Conservation (phyloP, 805 yeast species). For the Spathaspora sp. region DNA sequence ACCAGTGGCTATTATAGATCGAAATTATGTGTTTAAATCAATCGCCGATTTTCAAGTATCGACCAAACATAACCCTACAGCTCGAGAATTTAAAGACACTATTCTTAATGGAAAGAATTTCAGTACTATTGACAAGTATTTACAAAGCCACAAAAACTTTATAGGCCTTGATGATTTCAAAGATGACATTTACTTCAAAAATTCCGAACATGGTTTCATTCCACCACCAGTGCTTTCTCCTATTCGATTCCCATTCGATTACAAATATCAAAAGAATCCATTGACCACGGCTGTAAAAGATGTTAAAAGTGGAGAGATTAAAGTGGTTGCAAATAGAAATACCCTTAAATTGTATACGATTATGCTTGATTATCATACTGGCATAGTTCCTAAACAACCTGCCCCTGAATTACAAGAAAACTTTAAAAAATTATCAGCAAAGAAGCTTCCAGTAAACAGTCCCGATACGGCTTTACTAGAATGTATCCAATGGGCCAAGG, state of each 20-base stretch:
- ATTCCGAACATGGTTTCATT: slow-evolving; percentile 55
- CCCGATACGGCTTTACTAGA: slow-evolving; percentile 31
- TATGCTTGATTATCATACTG: slow-evolving; percentile 45
- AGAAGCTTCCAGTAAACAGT: slow-evolving; percentile 33
- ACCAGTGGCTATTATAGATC: slow-evolving; percentile 66
- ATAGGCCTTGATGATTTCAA: slow-evolving; percentile 25
- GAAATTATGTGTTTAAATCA: slow-evolving; percentile 74
- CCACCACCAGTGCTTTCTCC: slow-evolving; percentile 87
- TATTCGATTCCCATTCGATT: slow-evolving; percentile 71
- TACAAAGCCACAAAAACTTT: slow-evolving; percentile 20
- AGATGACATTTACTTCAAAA: slow-evolving; percentile 22
- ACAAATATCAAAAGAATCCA: slow-evolving; percentile 74
- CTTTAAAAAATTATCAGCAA: slow-evolving; percentile 24
- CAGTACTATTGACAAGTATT: slow-evolving; percentile 21
- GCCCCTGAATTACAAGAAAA: slow-evolving; percentile 43
- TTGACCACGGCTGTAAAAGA: slow-evolving; percentile 43
- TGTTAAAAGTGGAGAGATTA: slow-evolving; percentile 57
- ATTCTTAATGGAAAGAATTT: slow-evolving; percentile 22
- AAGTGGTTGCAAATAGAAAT: slow-evolving; percentile 42
- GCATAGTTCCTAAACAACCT: slow-evolving; percentile 46
- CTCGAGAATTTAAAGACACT: slow-evolving; percentile 23
- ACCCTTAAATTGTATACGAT: slow-evolving; percentile 52
- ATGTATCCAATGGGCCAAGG: slow-evolving; percentile 41
- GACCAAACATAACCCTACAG: slow-evolving; percentile 47
- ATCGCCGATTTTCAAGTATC: slow-evolving; percentile 84